A percentile compares a stretch with the other conserved stretches of the same genome.
Evolutionary conservation across 257 asterid genomes (phyloP).

Genomic region (Solanum habrochaites): DNA sequence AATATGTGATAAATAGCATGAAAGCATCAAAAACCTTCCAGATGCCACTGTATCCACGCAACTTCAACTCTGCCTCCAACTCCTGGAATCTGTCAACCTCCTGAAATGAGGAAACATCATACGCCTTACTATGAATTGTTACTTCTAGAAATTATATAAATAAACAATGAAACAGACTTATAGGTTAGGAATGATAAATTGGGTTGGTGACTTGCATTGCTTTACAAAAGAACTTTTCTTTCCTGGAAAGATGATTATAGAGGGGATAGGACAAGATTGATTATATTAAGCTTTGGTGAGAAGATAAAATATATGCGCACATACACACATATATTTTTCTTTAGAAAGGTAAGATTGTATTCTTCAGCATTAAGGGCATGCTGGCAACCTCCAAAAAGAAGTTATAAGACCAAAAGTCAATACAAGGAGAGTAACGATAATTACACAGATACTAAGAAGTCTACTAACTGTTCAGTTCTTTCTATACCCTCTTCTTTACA

Average conservation of each 20-base stretch:
- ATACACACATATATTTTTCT: background rate
- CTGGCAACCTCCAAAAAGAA: background rate
- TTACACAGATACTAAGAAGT: background rate
- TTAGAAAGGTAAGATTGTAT: background rate
- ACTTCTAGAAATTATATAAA: background rate
- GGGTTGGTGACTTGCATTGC: background rate
- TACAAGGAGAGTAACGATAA: background rate
- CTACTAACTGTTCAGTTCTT: background rate
- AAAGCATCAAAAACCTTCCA: slow-evolving; percentile 62
- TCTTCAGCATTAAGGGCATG: background rate
- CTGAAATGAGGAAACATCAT: slow-evolving; percentile 26
- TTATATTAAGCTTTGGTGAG: background rate
- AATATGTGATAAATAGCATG: slow-evolving; percentile 4
- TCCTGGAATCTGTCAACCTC: slow-evolving; percentile 95
- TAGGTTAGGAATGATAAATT: background rate
- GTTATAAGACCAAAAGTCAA: background rate
- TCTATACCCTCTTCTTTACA: background rate
- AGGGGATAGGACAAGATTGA: background rate
- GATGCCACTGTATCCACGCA: slow-evolving; percentile 77
- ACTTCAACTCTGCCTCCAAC: slow-evolving; percentile 55
- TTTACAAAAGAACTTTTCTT: background rate
- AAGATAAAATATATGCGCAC: background rate
- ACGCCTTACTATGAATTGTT: background rate
- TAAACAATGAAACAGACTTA: background rate
- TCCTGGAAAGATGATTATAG: background rate